Conservation (phyloP, 2,329 filamentous ascomycete genomes). For the Fusarium nisikadoi region DNA sequence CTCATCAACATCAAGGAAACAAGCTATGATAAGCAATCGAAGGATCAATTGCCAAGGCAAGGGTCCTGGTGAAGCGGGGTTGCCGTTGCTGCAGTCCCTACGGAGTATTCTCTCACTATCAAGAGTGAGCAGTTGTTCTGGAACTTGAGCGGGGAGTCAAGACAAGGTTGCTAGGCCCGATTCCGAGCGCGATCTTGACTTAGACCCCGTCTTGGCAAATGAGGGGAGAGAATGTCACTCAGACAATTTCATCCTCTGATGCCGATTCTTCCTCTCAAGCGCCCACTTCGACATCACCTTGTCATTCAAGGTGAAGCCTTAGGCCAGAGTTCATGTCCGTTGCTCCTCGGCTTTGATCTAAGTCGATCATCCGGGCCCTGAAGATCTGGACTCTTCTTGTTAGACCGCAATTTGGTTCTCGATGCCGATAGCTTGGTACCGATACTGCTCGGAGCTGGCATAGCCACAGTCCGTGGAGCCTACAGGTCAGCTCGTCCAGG, state of each 20-base stretch:
- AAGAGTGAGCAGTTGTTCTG: conserved; percentile 21
- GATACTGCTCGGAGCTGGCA: conserved; percentile 12
- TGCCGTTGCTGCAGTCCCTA: background rate
- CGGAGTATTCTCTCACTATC: background rate
- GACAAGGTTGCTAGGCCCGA: conserved; percentile 29
- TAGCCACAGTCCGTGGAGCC: conserved; percentile 34
- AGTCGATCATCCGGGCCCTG: background rate
- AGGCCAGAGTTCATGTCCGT: background rate
- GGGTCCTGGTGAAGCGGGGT: conserved; percentile 36
- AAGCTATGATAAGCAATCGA: conserved; percentile 17
- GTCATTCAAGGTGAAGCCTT: background rate
- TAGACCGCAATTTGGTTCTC: conserved; percentile 19
- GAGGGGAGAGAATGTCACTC: conserved; percentile 24
- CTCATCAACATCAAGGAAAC: conserved; percentile 21
- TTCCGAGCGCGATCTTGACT: conserved; percentile 24
- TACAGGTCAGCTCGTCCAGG: conserved; percentile 42
- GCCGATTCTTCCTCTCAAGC: conserved; percentile 12
- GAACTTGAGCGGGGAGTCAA: conserved; percentile 30
- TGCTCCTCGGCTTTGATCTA: background rate
- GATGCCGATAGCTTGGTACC: conserved; percentile 18
- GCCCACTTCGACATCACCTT: conserved; percentile 1
- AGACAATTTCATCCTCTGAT: conserved; percentile 15
- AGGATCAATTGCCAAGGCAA: conserved; percentile 15
- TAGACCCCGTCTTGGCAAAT: conserved; percentile 33
- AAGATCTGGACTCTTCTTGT: background rate